Evolutionary conservation across 345 rosid species (phyloP).

Genomic region (Lumnitzera racemosa): DNA sequence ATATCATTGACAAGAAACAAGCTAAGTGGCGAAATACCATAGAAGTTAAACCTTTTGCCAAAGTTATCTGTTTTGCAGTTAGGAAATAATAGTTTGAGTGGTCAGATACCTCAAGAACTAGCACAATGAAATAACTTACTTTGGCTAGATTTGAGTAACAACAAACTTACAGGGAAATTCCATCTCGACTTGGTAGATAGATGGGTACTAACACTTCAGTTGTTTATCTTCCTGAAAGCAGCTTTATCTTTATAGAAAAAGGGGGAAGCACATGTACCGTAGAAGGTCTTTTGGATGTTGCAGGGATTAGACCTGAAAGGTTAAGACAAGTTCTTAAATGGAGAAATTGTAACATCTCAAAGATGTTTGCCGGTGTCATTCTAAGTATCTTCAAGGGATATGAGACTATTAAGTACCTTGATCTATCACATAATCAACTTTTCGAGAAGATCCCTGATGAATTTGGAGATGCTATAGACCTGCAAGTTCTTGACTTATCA

Average conservation of each 20-base stretch:
- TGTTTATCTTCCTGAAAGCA: constrained; percentile 73
- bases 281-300: constrained; percentile 80
- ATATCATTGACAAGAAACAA: constrained; percentile 79
- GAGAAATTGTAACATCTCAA: constrained; percentile 75
- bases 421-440: constrained; percentile 80
- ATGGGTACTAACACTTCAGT: constrained; percentile 73
- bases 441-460: constrained; percentile 80
- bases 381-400: constrained; percentile 78
- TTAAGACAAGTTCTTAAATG: constrained; percentile 62
- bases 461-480: constrained; percentile 77
- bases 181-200: constrained; percentile 78
- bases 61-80: constrained; percentile 88
- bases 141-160: constrained; percentile 87
- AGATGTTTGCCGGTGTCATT: constrained; percentile 83
- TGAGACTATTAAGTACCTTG: constrained; percentile 83
- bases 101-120: constrained; percentile 78
- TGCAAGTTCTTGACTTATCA: constrained; percentile 83
- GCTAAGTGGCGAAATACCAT: constrained; percentile 58
- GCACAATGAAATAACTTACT: constrained; percentile 81
- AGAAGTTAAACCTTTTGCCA: constrained; percentile 52
- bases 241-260: constrained; percentile 75
- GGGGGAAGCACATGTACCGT: constrained; percentile 92
- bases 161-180: constrained; percentile 90
- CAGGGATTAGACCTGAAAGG: constrained; percentile 89
- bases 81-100: constrained; percentile 85